Evolutionary conservation across 306 rosid species (phyloP), one percentile per base, ranked within the genome.

Genomic region (Lotus japonicus): DNA sequence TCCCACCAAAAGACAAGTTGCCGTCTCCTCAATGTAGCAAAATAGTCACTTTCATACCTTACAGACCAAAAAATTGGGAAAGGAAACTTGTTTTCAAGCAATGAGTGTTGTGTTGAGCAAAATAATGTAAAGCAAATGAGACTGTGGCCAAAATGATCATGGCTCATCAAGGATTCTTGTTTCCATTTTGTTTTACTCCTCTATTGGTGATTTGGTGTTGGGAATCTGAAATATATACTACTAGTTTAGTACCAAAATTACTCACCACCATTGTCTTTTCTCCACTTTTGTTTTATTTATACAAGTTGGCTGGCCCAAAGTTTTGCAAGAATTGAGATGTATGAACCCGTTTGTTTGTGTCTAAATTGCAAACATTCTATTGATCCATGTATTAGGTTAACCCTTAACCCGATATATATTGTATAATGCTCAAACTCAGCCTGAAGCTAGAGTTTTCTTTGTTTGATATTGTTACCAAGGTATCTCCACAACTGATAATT

Each of bases 41-140:
- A 78, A 90, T 90, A 55, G 92, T 76, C 31, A 79, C 31, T 11
- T 36, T 64, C 9, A 79, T 86, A 70, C 84, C 88, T 28, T 90
- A 86, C 67, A 38, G 8, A 19, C 97, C 92, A 63, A 67, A 70
- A 84, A 86, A 69, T 79, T 88, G 86, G 90, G 92, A 86, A 71
- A 82, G 81, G 77, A 71, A 65, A 21, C 89, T 90, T 64, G 44
- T 79, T 58, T 77, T 90, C 59, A 84, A 81, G 75, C 19, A 72
- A 10, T 38, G 58, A 57, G 44, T 28, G 33, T 28, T 28, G 33
- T 17, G 62, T 80, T 53, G 78, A 33, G 35, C 28, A 45, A 50
- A 58, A 6, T 58, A 13, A 5, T 46, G 43, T 11, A 39, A 42
- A 57, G 52, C 12, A 36, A 28, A 16, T 10, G 8, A 42, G 19